Evolutionary conservation across 345 rosid genomes (phyloP), one percentile per base, ranked within the genome.

Genomic region (Erodium maritimum): DNA sequence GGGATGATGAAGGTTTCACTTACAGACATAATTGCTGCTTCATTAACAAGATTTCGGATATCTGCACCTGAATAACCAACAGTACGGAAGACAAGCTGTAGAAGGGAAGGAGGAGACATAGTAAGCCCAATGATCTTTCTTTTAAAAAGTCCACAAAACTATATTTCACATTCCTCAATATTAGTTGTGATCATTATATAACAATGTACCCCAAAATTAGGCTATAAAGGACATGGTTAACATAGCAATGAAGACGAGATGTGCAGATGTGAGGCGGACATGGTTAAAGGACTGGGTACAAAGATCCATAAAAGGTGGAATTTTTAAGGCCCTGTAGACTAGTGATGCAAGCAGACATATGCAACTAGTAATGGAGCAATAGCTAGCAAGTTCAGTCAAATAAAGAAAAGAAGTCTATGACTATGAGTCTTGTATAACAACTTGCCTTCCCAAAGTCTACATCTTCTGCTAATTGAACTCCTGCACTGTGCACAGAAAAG

Each of bases 41-140:
- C 96, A 65, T 91, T 88, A 56, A 91, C 98, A 67, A 86, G 96
- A 82, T 88, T 91, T 22, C 90, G 79, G 48, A 91, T 88, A 76
- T 91, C 98, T 63, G 98, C 98, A 17, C 98, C 98, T 8, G 96
- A 88, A 76, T 84, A 91, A 46, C 96, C 98, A 75, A 86, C 90
- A 0, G 96, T 88, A 42, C 98, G 86, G 67, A 88, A 86, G 55
- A 91, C 98, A 77, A 91, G 90, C 98, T 91, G 81, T 48, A 65
- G 54, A 61, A 57, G 54, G 17, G 64, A 37, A 24, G 25, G 54
- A 60, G 17, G 17, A 20, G 1, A 24, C 17, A 23, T 19, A 50
- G 59, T 29, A 33, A 22, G 18, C n/a, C 59, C 25, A 52, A 53
- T 19, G 0, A 42, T 11, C 48, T 42, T 42, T 42, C 48, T 42